Base-by-base conservation (phyloP, 176 grass and related monocot species). In the Rhynchospora tenuis region DNA sequence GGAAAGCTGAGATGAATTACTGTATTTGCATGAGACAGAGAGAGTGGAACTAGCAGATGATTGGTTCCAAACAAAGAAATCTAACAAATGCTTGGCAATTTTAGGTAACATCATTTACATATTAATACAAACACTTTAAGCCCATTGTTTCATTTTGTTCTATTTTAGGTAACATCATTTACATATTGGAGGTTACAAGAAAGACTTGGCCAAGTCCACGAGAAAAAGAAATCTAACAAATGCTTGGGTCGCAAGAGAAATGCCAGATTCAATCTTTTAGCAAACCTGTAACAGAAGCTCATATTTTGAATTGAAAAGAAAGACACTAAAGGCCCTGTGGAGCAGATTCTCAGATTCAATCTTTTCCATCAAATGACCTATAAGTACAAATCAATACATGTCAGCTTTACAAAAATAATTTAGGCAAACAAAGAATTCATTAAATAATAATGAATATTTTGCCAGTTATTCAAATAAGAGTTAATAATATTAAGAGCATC, bases 281-380 rank as follows among this genome's bases (percentile, higher is more conserved):
- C 71, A 81, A 84, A 99, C 96, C 93, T 99, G 96, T 61, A 99
- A 89, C 42, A 99, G 91, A 74, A 93, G 85, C 83, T 95, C 96
- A 89, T 90, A 84, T 64, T 99, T 99, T 80, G 96, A 93, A 91
- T 99, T 99, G 89, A 99, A 99, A 63, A 99, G 93, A 78, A 99
- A 99, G 27, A 92, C 91, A 79, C 96, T 99, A 80, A 99, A 99
- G 54, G 96, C 93, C 88, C 96, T 93, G 29, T 93, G 96, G 29
- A 99, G 96, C 31, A 99, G 85, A 80, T 99, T 93, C 77, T 86
- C 64, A 28, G 93, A 86, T 81, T 99, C 93, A 3, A 99, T 99
- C 44, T 90, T 99, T 86, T 99, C 93, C 96, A 95, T 95, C 91
- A 99, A 77, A 90, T 99, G 96, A 60, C 96, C 96, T 99, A 86